These are phyloP conservation scores for Rhodomyrtus psidioides DNA, from an alignment of 441 rosid genomes.

Conservation along the genomic window DNA sequence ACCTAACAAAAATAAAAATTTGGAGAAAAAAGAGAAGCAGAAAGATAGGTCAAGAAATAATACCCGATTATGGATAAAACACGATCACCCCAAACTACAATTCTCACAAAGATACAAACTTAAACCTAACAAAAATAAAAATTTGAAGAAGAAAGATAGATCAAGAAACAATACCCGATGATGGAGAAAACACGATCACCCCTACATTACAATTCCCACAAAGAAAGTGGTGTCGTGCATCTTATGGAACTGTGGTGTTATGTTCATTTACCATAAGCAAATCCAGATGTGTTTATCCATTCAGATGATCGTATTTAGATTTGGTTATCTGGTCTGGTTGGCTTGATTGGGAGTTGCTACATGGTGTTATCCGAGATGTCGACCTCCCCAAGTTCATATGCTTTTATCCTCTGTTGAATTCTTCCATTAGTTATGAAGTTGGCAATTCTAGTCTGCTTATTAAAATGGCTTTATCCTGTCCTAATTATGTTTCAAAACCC, in stretches of 20 bases:
- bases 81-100: no score
- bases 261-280: not conserved
- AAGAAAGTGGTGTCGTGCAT: accelerated
- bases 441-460: not conserved
- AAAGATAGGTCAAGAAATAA: no score
- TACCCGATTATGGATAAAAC: no score
- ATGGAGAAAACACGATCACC: no score
- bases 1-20: no score
- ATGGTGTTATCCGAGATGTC: not conserved
- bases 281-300: not conserved
- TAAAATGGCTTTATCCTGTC: not conserved
- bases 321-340: not conserved
- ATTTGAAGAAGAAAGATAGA: no score
- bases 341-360: not conserved
- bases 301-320: not conserved
- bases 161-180: no score
- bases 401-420: not conserved
- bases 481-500: not conserved
- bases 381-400: accelerated
- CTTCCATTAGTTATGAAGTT: not conserved
- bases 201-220: no score
- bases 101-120: no score
- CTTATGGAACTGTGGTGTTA: not conserved
- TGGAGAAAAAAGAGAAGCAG: no score
- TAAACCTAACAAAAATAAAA: no score